Percentiles rank a stretch among this genome's conserved stretches.
phyloP scores from a whole-genome alignment of 1,139 yeast species.

The Candida mesenterica region DNA sequence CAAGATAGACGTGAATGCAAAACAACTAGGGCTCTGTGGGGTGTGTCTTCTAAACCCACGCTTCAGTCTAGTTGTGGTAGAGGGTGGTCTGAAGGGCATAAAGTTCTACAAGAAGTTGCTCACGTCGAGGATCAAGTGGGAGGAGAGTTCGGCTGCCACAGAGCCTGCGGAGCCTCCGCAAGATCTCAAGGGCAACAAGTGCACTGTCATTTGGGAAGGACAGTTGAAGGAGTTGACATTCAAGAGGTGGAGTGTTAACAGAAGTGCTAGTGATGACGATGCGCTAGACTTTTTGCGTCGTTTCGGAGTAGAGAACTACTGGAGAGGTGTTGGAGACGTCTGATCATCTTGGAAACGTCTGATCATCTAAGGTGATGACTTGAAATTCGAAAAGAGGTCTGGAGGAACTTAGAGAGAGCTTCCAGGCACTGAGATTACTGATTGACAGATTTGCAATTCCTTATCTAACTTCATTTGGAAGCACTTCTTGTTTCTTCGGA shows the following conservation, averaged over 20 bases:
- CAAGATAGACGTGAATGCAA: slow-evolving; percentile 78
- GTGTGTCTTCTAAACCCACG: slow-evolving; percentile 42
- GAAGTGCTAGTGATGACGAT: slow-evolving; percentile 52
- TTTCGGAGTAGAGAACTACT: slow-evolving; percentile 58
- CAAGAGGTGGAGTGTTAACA: slow-evolving; percentile 59
- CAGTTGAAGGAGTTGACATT: slow-evolving; percentile 54
- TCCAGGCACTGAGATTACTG: too few species aligned
- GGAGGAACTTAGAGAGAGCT: too few species aligned
- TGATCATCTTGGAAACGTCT: background rate
- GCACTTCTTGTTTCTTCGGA: too few species aligned
- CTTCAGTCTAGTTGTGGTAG: slow-evolving; percentile 63
- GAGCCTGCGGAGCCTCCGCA: slow-evolving; percentile 9
- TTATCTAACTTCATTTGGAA: too few species aligned
- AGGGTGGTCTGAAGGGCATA: slow-evolving; percentile 66
- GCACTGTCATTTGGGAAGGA: slow-evolving; percentile 67
- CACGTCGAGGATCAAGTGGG: slow-evolving; percentile 69
- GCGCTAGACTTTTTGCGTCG: slow-evolving; percentile 50
- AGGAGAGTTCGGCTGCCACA: slow-evolving; percentile 30
- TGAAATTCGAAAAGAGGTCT: too few species aligned
- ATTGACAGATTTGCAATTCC: too few species aligned
- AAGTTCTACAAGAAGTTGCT: slow-evolving; percentile 63
- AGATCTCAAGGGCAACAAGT: background rate
- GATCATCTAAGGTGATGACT: background rate
- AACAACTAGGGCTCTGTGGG: slow-evolving; percentile 67
- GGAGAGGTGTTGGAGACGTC: slow-evolving; percentile 45